These are phyloP conservation scores for Scedosporium aurantiacum DNA, from an alignment of 2,329 filamentous ascomycete genomes.

Conservation along the genomic window DNA sequence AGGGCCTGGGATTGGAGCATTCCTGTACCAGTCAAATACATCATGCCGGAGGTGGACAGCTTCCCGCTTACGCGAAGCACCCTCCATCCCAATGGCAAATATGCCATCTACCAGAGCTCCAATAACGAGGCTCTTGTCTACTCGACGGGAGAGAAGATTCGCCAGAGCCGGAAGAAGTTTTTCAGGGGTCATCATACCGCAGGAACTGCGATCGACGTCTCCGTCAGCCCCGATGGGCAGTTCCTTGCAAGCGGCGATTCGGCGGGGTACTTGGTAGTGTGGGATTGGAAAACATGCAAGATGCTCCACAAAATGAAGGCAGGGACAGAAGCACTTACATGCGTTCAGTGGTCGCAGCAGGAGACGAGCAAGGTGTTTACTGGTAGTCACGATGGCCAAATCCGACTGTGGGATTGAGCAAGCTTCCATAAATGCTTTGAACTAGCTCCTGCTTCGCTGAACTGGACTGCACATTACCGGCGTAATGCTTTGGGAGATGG, in stretches of 20 bases:
- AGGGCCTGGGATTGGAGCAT: conserved; percentile 98
- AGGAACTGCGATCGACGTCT: conserved; percentile 82
- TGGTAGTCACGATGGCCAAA: conserved; percentile 76
- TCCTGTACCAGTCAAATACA: conserved; percentile 96
- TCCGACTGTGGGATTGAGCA: conserved; percentile 82
- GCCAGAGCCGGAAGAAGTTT: conserved; percentile 93
- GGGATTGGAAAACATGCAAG: conserved; percentile 99
- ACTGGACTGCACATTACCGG: background rate
- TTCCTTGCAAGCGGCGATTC: conserved; percentile 82
- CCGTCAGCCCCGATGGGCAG: conserved; percentile 81
- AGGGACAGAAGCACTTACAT: conserved; percentile 71
- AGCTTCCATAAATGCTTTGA: background rate
- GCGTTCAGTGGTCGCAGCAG: conserved; percentile 91
- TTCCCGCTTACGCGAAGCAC: conserved; percentile 84
- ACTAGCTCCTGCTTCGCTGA: background rate
- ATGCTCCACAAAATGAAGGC: conserved; percentile 96
- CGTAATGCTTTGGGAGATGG: background rate
- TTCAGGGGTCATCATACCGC: conserved; percentile 95
- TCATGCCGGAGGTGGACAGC: conserved; percentile 87
- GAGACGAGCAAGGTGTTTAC: conserved; percentile 91
- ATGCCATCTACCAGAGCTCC: conserved; percentile 82
- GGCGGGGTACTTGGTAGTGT: conserved; percentile 85
- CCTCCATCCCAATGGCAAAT: conserved; percentile 80
- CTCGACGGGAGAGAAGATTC: conserved; percentile 86
- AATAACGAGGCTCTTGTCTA: conserved; percentile 98